Evolutionary conservation across 257 asterid genomes (phyloP), one percentile per base, ranked within the genome.

Genomic region (Solanum medicagineum): DNA sequence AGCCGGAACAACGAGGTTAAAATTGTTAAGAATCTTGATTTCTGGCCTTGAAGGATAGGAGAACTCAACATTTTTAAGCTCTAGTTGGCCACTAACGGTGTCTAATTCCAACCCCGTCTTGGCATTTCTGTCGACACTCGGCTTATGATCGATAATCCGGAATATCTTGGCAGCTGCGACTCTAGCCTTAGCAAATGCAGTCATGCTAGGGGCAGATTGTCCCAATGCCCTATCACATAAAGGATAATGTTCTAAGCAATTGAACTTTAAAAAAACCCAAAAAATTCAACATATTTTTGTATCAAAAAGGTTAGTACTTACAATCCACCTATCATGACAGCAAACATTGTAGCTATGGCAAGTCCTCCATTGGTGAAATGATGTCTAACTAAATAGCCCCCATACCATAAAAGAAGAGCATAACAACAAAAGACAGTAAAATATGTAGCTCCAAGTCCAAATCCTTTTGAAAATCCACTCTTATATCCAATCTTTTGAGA

Each of bases 251-350:
- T 15, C 6, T n/a, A 17, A 47, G 10, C 60, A 73, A 75, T 44
- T 10, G 9, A n/a, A 13, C 73, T 44, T 10, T 3, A 29, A 29
- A 29, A 29, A 29, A 26, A 26, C 29, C 29, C 2, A 60, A 68
- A 15, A 24, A 66, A 69, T 22, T 60, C 24, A 11, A 29, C 81
- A 84, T 20, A 6, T 36, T 40, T 42, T 9, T 42, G 55, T 15
- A 68, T 26, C 36, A 32, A 32, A 66, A 71, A 65, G 7, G 17
- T 8, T 15, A 80, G 44, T 77, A 93, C 98, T 92, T 90, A 95
- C 98, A 95, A 86, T 60, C 99, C 99, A 88, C 99, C 99, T n/a
- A 95, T 94, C 99, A 95, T 95, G 53, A 95, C 99, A 0, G 98
- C 96, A 81, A 95, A 95, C 97, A 93, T 93, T 9, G 99, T 95